Conservation (phyloP, 306 rosid species). For the Canavalia gladiata region DNA sequence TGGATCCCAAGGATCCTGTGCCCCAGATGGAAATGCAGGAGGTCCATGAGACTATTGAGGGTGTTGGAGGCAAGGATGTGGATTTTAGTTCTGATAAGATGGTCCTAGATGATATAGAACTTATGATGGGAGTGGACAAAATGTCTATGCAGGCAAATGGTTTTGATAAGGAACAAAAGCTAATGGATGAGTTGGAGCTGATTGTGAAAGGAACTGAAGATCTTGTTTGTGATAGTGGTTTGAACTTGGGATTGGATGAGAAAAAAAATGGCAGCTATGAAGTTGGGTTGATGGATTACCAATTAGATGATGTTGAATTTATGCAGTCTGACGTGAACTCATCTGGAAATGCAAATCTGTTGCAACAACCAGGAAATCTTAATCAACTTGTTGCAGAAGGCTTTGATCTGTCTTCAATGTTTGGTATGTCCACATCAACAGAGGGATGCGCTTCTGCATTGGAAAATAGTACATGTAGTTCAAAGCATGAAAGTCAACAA, state of each 20-base stretch:
- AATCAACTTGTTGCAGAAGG: conserved; percentile 45
- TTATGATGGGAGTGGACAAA: conserved; percentile 47
- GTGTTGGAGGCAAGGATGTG: conserved; percentile 34
- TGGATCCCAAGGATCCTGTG: conserved; percentile 34
- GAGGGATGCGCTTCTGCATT: conserved; percentile 25
- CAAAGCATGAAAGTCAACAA: conserved; percentile 37
- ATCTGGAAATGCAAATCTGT: conserved; percentile 37
- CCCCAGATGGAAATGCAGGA: conserved; percentile 24
- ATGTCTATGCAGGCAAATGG: conserved; percentile 31
- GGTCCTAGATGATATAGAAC: conserved; percentile 45
- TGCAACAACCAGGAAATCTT: conserved; percentile 34
- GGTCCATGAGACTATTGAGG: conserved; percentile 45
- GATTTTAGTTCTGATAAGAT: conserved; percentile 23
- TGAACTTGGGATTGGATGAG: conserved; percentile 36
- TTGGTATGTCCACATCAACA: conserved; percentile 37
- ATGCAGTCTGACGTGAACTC: conserved; percentile 28
- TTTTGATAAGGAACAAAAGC: conserved; percentile 43
- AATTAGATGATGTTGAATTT: conserved; percentile 47
- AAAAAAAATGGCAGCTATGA: conserved; percentile 46
- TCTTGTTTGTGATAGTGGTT: conserved; percentile 44
- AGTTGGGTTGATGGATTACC: conserved; percentile 51
- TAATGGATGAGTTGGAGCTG: conserved; percentile 52
- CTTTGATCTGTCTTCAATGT: conserved; percentile 30
- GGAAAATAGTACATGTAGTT: conserved; percentile 30
- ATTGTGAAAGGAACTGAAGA: conserved; percentile 56